phyloP scores from a whole-genome alignment of 2,329 filamentous ascomycete genomes.

The Cladobotryum protrusum region DNA sequence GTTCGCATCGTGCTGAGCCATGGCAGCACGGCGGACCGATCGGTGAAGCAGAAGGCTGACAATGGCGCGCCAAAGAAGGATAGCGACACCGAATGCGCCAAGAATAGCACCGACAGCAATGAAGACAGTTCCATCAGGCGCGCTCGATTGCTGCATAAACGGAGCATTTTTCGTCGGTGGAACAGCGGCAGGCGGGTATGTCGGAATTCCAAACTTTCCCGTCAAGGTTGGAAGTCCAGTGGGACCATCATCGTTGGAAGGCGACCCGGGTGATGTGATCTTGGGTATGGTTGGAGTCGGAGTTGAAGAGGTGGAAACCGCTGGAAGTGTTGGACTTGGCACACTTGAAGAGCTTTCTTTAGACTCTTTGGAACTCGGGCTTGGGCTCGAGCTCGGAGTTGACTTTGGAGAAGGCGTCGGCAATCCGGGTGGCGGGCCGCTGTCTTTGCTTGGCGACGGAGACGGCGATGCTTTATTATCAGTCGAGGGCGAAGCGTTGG shows the following conservation, averaged over 20 bases:
- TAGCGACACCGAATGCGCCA: constrained; percentile 72
- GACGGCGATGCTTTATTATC: constrained; percentile 10
- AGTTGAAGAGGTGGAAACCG: background rate
- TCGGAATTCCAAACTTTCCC: constrained; percentile 34
- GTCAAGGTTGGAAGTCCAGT: constrained; percentile 39
- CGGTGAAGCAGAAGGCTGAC: constrained; percentile 89
- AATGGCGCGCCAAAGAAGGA: constrained; percentile 81
- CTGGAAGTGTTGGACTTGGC: background rate
- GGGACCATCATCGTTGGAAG: constrained; percentile 17
- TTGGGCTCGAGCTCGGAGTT: background rate
- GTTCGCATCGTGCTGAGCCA: constrained; percentile 63
- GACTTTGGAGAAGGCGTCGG: constrained; percentile 4
- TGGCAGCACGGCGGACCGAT: constrained; percentile 79
- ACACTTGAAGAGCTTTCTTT: background rate
- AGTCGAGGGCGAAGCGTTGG: constrained; percentile 1
- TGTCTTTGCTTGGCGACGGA: background rate
- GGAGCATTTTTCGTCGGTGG: constrained; percentile 80
- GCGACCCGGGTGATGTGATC: constrained; percentile 16
- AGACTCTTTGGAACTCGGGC: background rate
- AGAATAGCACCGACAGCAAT: constrained; percentile 88
- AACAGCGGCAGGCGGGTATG: constrained; percentile 67
- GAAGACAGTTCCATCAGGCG: constrained; percentile 92
- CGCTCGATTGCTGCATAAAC: constrained; percentile 80
- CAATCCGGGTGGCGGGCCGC: background rate
- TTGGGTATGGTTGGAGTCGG: background rate